A percentile compares a stretch with the other conserved stretches of the same genome.
Evolutionary conservation across 192 early-diverging fungal genomes (phyloP).

Genomic region (Geosiphon pyriformis): DNA sequence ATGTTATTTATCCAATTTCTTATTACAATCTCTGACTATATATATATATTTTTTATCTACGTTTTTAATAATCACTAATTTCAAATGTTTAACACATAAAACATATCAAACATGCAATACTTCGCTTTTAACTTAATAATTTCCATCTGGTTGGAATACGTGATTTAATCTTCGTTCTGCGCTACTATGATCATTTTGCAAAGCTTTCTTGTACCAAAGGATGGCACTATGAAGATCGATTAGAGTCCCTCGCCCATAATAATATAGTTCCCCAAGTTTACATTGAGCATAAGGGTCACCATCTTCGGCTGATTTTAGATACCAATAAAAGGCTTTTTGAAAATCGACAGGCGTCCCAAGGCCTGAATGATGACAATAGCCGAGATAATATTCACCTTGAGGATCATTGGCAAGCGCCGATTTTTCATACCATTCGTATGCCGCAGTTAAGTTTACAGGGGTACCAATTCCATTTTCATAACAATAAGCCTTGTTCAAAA

Average conservation of each 20-base stretch:
- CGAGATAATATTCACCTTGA: conserved; percentile 62
- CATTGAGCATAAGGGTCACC: conserved; percentile 47
- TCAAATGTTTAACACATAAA: too few relatives aligned
- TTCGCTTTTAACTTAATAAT: too few relatives aligned
- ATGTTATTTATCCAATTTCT: too few relatives aligned
- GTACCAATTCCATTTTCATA: conserved; percentile 58
- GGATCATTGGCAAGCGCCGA: not conserved
- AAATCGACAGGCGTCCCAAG: conserved; percentile 48
- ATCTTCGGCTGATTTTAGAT: conserved; percentile 51
- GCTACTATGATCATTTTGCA: not conserved
- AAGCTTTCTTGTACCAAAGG: not conserved
- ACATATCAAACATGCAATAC: too few relatives aligned
- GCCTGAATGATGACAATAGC: conserved; percentile 61
- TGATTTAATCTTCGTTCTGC: not conserved
- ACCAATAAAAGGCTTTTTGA: conserved; percentile 55
- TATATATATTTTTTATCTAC: too few relatives aligned
- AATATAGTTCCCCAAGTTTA: not conserved
- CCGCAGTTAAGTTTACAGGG: conserved; percentile 35
- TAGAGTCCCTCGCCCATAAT: not conserved
- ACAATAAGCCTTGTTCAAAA: conserved; percentile 33
- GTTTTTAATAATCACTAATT: too few relatives aligned
- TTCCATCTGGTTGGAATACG: not conserved
- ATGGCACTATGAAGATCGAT: not conserved
- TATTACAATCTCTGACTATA: too few relatives aligned
- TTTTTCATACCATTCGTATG: conserved; percentile 55